Conservation (phyloP, 75 land plant species). For the Selaginella moellendorffii region DNA sequence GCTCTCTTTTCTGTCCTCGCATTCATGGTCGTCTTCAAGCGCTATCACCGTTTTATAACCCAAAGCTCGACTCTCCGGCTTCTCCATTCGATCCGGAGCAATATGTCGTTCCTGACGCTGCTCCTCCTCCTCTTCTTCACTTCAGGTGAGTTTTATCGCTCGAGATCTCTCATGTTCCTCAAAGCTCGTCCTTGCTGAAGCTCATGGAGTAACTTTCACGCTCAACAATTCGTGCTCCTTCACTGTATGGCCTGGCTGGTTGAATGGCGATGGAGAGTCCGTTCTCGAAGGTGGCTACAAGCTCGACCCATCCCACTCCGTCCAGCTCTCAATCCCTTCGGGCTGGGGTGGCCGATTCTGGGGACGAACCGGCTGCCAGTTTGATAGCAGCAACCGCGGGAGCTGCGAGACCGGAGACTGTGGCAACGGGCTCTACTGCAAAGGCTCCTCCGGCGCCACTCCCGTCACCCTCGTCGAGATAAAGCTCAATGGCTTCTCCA, state of each 20-base stretch:
- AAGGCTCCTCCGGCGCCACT: not conserved
- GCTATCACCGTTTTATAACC: too few relatives aligned
- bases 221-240: slow-evolving; percentile 6
- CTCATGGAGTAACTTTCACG: not conserved
- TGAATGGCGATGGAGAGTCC: not conserved
- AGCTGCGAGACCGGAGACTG: slow-evolving; percentile 1
- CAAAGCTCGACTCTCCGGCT: too few relatives aligned
- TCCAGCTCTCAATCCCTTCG: not conserved
- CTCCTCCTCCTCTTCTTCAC: too few relatives aligned
- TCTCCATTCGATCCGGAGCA: too few relatives aligned
- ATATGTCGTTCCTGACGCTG: too few relatives aligned
- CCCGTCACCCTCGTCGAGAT: slow-evolving; percentile 6
- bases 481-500: not conserved
- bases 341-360: slow-evolving; percentile 11
- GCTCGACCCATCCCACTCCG: not conserved
- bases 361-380: slow-evolving; percentile 4
- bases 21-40: too few relatives aligned
- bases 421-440: not conserved
- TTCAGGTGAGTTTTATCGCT: too few relatives aligned
- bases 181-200: too few relatives aligned
- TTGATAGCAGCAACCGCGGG: not conserved
- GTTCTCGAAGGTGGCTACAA: not conserved
- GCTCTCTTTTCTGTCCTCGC: too few relatives aligned
- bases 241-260: slow-evolving; percentile 3
- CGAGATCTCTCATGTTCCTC: too few relatives aligned